Evolutionary conservation across 805 yeast species (phyloP).

Genomic region (Sugiyamaella qingdaonensis): DNA sequence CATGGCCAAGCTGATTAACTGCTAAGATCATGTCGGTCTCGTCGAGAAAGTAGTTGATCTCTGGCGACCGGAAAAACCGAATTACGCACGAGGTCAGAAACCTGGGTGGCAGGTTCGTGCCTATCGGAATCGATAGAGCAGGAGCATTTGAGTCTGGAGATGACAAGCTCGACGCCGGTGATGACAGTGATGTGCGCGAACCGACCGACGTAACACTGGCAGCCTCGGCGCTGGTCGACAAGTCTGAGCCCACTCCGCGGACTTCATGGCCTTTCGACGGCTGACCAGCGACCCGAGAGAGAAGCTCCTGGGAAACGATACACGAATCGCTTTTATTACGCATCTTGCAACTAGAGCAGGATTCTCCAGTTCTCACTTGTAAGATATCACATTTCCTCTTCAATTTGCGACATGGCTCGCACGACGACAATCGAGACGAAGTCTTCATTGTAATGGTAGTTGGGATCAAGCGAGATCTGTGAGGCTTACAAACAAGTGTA

Average conservation of each 20-base stretch:
- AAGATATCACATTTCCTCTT: conserved; percentile 11
- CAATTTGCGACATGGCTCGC: conserved; percentile 13
- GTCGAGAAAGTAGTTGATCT: conserved; percentile 5
- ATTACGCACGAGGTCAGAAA: conserved; percentile 7
- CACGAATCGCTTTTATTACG: conserved; percentile 5
- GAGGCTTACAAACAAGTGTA: neutral
- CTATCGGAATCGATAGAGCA: neutral
- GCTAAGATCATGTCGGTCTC: neutral
- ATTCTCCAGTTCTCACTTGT: conserved; percentile 5
- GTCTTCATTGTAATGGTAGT: neutral
- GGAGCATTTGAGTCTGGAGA: neutral
- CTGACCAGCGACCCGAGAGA: neutral
- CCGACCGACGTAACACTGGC: neutral
- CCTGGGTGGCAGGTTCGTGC: conserved; percentile 2
- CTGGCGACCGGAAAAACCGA: neutral
- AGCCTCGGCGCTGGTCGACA: neutral
- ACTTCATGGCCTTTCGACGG: too few species aligned
- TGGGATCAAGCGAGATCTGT: neutral
- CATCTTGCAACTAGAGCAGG: conserved; percentile 13
- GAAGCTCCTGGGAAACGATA: neutral
- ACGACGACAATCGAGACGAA: conserved; percentile 8
- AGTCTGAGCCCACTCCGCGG: too few species aligned
- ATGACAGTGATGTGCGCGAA: neutral
- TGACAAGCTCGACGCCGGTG: neutral
- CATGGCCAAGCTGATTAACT: neutral